These are phyloP conservation scores for Pythium oligandrum DNA, from an alignment of 352 stramenopile species.

Conservation along the genomic window DNA sequence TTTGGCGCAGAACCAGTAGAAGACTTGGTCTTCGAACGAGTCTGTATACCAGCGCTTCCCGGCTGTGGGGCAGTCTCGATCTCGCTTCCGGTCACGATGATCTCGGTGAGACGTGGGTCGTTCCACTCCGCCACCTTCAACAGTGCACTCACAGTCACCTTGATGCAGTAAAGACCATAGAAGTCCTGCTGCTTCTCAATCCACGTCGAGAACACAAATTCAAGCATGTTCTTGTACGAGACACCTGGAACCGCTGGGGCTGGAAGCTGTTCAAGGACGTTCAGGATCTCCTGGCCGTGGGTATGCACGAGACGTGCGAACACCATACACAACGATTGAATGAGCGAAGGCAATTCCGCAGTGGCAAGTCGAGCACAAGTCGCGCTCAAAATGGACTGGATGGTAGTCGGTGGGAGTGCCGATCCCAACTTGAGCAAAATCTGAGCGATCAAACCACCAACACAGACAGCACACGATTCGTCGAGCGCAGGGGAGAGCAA, in stretches of 20 bases:
- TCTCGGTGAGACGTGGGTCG: slow-evolving; percentile 58
- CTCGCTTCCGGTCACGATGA: slow-evolving; percentile 54
- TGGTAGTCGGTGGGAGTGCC: slow-evolving; percentile 47
- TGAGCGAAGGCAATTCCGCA: slow-evolving; percentile 63
- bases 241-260: slow-evolving; percentile 17
- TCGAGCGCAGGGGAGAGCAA: slow-evolving; percentile 58
- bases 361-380: slow-evolving; percentile 60
- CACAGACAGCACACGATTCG: slow-evolving; percentile 64
- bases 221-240: slow-evolving; percentile 46
- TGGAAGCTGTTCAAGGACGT: slow-evolving; percentile 66
- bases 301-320: slow-evolving; percentile 78
- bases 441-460: slow-evolving; percentile 78
- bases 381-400: slow-evolving; percentile 73
- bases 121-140: slow-evolving; percentile 74
- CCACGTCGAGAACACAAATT: slow-evolving; percentile 79
- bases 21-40: slow-evolving; percentile 49
- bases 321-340: slow-evolving; percentile 80
- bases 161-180: slow-evolving; percentile 81
- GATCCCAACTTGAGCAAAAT: slow-evolving; percentile 66
- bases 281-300: slow-evolving; percentile 59
- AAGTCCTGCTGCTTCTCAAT: slow-evolving; percentile 83
- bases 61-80: slow-evolving; percentile 18
- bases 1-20: slow-evolving; percentile 9
- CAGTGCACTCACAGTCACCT: slow-evolving; percentile 74
- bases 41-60: slow-evolving; percentile 32